phyloP scores from a whole-genome alignment of 768 basidiomycete species.

The Lentinula boryana region DNA sequence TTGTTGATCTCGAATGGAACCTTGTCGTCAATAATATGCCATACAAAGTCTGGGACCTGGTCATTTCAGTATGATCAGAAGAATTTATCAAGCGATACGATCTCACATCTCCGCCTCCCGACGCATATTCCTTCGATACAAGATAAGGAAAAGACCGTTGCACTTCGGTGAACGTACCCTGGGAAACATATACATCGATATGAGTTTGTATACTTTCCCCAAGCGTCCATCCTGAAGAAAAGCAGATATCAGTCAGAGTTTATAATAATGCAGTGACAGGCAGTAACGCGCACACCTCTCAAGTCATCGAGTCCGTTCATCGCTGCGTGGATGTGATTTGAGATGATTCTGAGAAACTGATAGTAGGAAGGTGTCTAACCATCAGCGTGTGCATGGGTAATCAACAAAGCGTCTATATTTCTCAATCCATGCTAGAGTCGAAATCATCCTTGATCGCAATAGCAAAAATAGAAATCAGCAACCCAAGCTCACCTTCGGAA shows the following conservation, averaged over 20 bases:
- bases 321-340: conserved; percentile 31
- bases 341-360: background rate
- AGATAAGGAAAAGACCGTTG: conserved; percentile 78
- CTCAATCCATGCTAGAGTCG: conserved; percentile 49
- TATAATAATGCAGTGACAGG: conserved; percentile 9
- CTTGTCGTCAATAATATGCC: conserved; percentile 73
- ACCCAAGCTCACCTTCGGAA: conserved; percentile 15
- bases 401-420: conserved; percentile 65
- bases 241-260: background rate
- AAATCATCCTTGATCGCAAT: conserved; percentile 43
- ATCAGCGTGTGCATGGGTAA: conserved; percentile 88
- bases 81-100: background rate
- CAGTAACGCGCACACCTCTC: conserved; percentile 40
- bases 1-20: conserved; percentile 61
- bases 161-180: conserved; percentile 59
- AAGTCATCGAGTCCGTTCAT: conserved; percentile 91
- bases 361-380: conserved; percentile 24
- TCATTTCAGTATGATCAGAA: background rate
- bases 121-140: conserved; percentile 65
- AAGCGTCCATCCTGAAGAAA: conserved; percentile 65
- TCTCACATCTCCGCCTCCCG: conserved; percentile 73
- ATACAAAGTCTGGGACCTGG: conserved; percentile 77
- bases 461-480: too few species aligned
- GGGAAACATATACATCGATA: conserved; percentile 71
- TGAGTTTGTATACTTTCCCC: conserved; percentile 54